Evolutionary conservation across 495 filamentous ascomycete species (phyloP).

Genomic region (Acidiella bohemica): DNA sequence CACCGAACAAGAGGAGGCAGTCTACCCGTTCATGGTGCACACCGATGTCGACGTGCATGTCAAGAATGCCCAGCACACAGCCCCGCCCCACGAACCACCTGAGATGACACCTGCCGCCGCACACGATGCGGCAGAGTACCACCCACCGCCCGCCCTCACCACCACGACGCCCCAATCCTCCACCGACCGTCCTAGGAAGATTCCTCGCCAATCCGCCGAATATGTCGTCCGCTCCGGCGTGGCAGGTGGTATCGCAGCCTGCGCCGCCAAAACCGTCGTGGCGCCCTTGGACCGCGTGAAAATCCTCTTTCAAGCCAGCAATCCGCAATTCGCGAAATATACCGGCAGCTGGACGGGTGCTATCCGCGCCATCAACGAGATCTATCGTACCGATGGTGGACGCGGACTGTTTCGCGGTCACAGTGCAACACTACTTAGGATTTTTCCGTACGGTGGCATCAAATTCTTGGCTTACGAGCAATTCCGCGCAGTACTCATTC

Average conservation of each 20-base stretch:
- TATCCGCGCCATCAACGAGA: slow-evolving; percentile 62
- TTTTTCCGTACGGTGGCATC: slow-evolving; percentile 94
- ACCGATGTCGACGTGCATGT: not conserved
- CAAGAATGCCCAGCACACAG: slow-evolving; percentile 1
- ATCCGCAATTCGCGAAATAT: slow-evolving; percentile 87
- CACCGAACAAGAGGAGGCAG: too few species aligned
- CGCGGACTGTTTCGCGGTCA: slow-evolving; percentile 80
- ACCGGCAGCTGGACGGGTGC: slow-evolving; percentile 75
- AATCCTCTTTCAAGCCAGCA: slow-evolving; percentile 93
- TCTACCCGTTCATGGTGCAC: too few species aligned
- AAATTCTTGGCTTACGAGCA: slow-evolving; percentile 98
- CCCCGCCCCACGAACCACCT: slow-evolving; percentile 5
- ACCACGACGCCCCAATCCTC: not conserved
- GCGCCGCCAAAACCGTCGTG: slow-evolving; percentile 79
- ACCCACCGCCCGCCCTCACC: not conserved
- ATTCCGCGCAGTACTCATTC: slow-evolving; percentile 64
- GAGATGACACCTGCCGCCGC: slow-evolving; percentile 6
- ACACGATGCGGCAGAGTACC: not conserved
- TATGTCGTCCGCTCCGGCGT: slow-evolving; percentile 70
- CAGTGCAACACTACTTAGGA: slow-evolving; percentile 82
- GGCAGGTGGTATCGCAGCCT: slow-evolving; percentile 74
- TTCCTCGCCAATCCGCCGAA: slow-evolving; percentile 60
- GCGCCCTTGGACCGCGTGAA: slow-evolving; percentile 95
- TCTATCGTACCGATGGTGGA: slow-evolving; percentile 59
- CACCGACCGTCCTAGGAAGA: slow-evolving; percentile 10